These are phyloP conservation scores for Saccharomycopsis phalli DNA, from an alignment of 1,139 yeast species.

Conservation along the genomic window DNA sequence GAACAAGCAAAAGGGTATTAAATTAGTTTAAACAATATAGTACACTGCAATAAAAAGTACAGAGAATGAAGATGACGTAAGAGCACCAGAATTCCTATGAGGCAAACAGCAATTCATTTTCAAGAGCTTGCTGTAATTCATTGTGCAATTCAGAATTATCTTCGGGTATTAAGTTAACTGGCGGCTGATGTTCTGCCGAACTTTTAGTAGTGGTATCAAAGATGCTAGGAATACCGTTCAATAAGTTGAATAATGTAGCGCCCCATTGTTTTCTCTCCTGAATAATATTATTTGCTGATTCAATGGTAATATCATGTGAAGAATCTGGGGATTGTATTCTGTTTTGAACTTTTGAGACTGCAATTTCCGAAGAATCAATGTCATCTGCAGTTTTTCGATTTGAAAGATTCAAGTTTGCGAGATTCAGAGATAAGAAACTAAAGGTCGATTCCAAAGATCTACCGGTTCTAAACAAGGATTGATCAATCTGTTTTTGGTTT, in stretches of 20 bases:
- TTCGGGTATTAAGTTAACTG: too few relatives aligned
- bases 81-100: neutral
- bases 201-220: conserved; percentile 8
- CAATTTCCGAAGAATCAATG: too few relatives aligned
- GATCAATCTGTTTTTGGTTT: conserved; percentile 5
- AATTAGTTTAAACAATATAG: too few relatives aligned
- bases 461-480: neutral
- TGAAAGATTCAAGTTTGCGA: too few relatives aligned
- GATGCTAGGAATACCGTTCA: conserved; percentile 1
- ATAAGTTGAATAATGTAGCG: conserved; percentile 8
- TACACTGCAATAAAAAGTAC: neutral
- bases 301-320: too few relatives aligned
- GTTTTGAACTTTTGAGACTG: too few relatives aligned
- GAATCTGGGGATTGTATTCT: too few relatives aligned
- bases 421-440: too few relatives aligned
- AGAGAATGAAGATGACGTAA: neutral
- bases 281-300: conserved; percentile 6
- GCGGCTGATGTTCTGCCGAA: too few relatives aligned
- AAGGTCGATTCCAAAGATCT: neutral
- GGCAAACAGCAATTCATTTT: conserved; percentile 10
- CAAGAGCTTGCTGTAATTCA: conserved; percentile 17
- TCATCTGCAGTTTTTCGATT: too few relatives aligned
- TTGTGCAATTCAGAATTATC: too few relatives aligned
- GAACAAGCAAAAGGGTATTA: too few relatives aligned
- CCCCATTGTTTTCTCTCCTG: conserved; percentile 17